phyloP scores from a whole-genome alignment of 2,329 filamentous ascomycete genomes.

The Tolypocladium inflatum region DNA sequence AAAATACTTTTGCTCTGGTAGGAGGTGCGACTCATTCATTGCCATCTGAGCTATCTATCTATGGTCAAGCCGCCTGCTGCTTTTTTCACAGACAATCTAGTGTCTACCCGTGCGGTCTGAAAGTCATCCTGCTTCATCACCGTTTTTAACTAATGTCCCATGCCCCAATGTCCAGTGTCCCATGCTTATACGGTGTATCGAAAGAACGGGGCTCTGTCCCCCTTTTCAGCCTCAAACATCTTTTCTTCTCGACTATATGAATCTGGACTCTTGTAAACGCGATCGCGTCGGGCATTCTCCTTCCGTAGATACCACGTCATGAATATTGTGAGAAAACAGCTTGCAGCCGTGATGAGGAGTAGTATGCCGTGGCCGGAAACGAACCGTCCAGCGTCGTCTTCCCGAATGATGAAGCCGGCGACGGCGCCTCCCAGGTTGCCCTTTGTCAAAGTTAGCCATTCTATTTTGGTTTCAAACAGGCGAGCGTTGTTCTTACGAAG shows the following conservation, averaged over 20 bases:
- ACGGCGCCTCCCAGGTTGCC: conserved; percentile 26
- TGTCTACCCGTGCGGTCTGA: too few species aligned
- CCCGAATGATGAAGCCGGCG: conserved; percentile 23
- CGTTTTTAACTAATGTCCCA: too few species aligned
- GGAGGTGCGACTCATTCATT: too few species aligned
- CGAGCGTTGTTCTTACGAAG: conserved; percentile 16
- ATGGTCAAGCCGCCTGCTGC: too few species aligned
- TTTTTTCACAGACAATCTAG: too few species aligned
- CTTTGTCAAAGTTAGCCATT: conserved; percentile 2
- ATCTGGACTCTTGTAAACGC: conserved; percentile 32
- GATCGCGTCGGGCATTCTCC: conserved; percentile 47
- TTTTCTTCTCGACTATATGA: conserved; percentile 46
- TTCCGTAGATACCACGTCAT: conserved; percentile 49
- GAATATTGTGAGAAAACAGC: conserved; percentile 36
- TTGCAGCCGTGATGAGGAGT: conserved; percentile 44
- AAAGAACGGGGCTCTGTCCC: conserved; percentile 48
- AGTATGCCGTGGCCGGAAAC: conserved; percentile 50
- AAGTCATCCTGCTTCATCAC: too few species aligned
- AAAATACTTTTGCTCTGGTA: too few species aligned
- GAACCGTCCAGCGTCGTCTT: conserved; percentile 41
- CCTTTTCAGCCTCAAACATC: conserved; percentile 39
- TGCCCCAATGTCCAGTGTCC: not conserved
- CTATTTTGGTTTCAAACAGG: conserved; percentile 3
- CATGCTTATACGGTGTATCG: conserved; percentile 36
- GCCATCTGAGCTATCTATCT: too few species aligned